A percentile compares a stretch with the other conserved stretches of the same genome.
phyloP scores from a whole-genome alignment of 306 rosid species.

The Casuarina cunninghamiana region DNA sequence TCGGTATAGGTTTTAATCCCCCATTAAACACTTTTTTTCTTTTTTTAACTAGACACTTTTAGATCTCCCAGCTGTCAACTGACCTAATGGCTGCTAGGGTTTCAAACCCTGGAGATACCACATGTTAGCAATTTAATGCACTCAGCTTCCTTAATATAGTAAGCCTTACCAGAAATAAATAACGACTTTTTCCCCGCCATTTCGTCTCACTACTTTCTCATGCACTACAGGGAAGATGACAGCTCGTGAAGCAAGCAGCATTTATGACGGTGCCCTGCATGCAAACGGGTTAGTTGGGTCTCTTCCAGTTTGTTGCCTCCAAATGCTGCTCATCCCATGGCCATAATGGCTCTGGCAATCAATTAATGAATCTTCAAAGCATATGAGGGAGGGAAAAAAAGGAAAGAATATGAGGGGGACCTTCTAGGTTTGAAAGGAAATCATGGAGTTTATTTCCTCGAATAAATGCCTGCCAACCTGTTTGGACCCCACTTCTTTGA shows the following conservation, averaged over 20 bases:
- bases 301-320: neutral
- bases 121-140: slow-evolving; percentile 26
- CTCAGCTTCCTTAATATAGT: neutral
- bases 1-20: too few species aligned
- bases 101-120: slow-evolving; percentile 12
- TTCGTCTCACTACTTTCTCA: neutral
- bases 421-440: neutral
- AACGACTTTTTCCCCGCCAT: neutral
- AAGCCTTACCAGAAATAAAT: neutral
- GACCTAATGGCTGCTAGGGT: slow-evolving; percentile 15
- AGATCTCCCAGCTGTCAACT: slow-evolving; percentile 4
- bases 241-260: neutral
- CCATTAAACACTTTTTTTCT: too few species aligned
- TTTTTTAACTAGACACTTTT: neutral
- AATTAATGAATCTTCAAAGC: neutral
- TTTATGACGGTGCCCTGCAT: neutral
- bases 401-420: too few species aligned
- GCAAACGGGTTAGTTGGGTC: neutral
- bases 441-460: too few species aligned
- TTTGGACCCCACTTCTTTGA: too few species aligned
- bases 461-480: too few species aligned
- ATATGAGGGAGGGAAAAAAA: too few species aligned
- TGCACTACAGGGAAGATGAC: neutral
- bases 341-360: neutral
- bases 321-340: neutral